Percentiles rank a stretch among this genome's conserved stretches.
Conservation (phyloP, 108 stramenopile genomes). For the Mediolabrus comicus region DNA sequence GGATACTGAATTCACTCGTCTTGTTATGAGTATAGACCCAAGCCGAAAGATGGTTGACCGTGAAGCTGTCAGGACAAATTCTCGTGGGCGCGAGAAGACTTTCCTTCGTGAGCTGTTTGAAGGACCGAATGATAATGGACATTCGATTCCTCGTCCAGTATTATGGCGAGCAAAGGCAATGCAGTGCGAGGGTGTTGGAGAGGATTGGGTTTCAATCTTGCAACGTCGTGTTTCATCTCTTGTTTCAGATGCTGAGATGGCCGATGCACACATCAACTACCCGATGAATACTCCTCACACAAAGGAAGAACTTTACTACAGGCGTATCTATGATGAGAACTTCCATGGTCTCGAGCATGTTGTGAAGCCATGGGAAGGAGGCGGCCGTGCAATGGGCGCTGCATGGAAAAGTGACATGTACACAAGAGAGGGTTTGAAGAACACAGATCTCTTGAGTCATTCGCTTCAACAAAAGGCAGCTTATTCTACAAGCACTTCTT, state of each 20-base stretch:
- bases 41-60: constrained; percentile 63
- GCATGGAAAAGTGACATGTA: constrained; percentile 70
- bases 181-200: constrained; percentile 85
- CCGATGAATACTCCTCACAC: constrained; percentile 77
- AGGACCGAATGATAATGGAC: constrained; percentile 62
- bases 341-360: constrained; percentile 68
- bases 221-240: constrained; percentile 61
- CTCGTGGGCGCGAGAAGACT: constrained; percentile 69
- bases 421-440: constrained; percentile 66
- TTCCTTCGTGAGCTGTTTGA: constrained; percentile 66
- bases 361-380: constrained; percentile 71
- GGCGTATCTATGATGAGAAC: constrained; percentile 64
- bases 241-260: constrained; percentile 74
- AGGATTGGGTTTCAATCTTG: constrained; percentile 77
- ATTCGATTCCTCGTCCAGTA: constrained; percentile 62
- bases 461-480: constrained; percentile 49
- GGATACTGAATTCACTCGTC: constrained; percentile 66
- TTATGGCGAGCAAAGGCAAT: constrained; percentile 84
- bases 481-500: constrained; percentile 27
- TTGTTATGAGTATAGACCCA: constrained; percentile 73
- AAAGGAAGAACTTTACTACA: constrained; percentile 80
- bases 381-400: constrained; percentile 71
- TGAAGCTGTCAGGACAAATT: constrained; percentile 58
- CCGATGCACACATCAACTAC: constrained; percentile 49
- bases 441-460: constrained; percentile 59